Percentiles rank a stretch among this genome's conserved stretches.
Evolutionary conservation across 2,329 filamentous ascomycete species (phyloP).

Genomic region (Colletotrichum siamense): DNA sequence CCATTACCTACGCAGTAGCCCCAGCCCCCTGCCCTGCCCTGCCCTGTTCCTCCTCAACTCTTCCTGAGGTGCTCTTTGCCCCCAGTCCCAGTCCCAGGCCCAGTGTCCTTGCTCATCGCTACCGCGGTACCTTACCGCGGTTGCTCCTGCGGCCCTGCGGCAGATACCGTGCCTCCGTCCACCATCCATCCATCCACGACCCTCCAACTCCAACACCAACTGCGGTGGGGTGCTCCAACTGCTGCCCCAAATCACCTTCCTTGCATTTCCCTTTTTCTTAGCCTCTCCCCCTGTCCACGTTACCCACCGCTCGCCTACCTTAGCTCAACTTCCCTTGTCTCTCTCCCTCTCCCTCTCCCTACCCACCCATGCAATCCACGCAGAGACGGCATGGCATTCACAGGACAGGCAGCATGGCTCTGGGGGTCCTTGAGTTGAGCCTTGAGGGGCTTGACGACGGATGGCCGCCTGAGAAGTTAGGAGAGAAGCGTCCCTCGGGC

Average conservation of each 20-base stretch:
- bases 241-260: background rate
- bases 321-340: background rate
- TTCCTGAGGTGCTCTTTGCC: background rate
- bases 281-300: background rate
- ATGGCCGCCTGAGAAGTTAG: background rate
- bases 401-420: background rate
- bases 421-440: background rate
- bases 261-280: background rate
- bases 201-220: background rate
- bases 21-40: background rate
- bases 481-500: background rate
- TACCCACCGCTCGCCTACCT: background rate
- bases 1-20: background rate
- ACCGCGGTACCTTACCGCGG: slow-evolving; percentile 16
- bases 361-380: background rate
- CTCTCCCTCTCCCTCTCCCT: background rate
- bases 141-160: background rate
- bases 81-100: background rate
- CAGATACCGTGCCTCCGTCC: slow-evolving; percentile 16
- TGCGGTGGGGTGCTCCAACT: background rate
- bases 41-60: background rate
- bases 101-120: background rate
- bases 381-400: background rate
- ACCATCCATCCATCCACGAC: background rate
- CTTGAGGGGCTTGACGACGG: background rate